Evolutionary conservation across 2,329 filamentous ascomycete genomes (phyloP).

Genomic region (Pseudogymnoascus sp.): DNA sequence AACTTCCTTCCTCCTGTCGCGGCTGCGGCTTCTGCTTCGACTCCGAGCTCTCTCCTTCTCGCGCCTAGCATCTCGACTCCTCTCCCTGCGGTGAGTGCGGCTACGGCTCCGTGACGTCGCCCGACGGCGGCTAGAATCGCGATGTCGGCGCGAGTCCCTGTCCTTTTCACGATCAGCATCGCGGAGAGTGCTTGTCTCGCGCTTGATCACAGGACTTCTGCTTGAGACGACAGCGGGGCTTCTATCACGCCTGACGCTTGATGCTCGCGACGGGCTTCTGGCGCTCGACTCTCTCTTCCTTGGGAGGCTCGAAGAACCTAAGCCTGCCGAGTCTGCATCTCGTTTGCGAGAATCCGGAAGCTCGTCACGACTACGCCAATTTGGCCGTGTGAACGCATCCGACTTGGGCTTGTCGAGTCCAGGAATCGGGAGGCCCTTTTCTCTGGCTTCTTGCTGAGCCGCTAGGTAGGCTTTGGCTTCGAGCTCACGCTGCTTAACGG

Average conservation of each 20-base stretch:
- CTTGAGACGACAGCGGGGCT: not conserved
- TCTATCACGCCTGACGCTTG: constrained; percentile 4
- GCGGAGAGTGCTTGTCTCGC: constrained; percentile 19
- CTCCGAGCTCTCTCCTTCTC: constrained; percentile 20
- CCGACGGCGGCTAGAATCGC: constrained; percentile 15
- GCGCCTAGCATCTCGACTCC: constrained; percentile 10
- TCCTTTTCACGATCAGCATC: constrained; percentile 13
- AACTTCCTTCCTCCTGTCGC: constrained; percentile 11
- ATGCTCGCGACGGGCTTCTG: not conserved
- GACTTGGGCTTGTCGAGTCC: not conserved
- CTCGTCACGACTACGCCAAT: constrained; percentile 4
- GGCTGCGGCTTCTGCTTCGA: constrained; percentile 16
- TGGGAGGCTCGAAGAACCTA: not conserved
- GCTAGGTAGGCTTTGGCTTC: constrained; percentile 60
- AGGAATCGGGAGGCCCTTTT: constrained; percentile 45
- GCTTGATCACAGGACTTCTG: constrained; percentile 13
- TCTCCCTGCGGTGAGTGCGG: constrained; percentile 5
- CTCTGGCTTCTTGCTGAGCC: constrained; percentile 53
- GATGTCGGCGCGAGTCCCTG: constrained; percentile 21
- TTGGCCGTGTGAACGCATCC: constrained; percentile 3
- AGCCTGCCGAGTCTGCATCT: constrained; percentile 4
- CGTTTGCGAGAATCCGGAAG: not conserved
- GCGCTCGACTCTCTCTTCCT: constrained; percentile 14
- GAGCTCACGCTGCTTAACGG: constrained; percentile 55
- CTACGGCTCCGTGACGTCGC: constrained; percentile 17